These are phyloP conservation scores for Colletotrichum sp. DNA, from an alignment of 2,329 filamentous ascomycete genomes.

Conservation along the genomic window DNA sequence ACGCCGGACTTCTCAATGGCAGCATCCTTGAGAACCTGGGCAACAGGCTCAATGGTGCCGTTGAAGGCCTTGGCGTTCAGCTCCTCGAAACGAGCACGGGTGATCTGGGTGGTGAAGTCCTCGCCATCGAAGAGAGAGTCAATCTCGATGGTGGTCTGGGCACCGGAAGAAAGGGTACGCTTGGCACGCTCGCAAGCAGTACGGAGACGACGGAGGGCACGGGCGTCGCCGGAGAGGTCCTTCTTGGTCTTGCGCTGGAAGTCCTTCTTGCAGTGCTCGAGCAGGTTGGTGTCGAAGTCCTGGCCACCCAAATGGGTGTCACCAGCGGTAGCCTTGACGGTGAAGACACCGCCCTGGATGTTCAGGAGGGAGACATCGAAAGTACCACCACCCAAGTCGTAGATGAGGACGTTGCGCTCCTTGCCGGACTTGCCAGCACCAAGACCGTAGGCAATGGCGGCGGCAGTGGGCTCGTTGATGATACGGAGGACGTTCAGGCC, in stretches of 20 bases:
- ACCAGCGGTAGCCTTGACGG: slow-evolving; percentile 97
- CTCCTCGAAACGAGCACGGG: slow-evolving; percentile 98
- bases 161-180: slow-evolving; percentile 96
- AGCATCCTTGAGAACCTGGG: slow-evolving; percentile 95
- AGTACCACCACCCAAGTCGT: slow-evolving; percentile 99
- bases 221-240: slow-evolving; percentile 80
- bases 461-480: slow-evolving; percentile 99
- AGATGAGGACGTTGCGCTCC: slow-evolving; percentile 99
- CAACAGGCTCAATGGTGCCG: slow-evolving; percentile 92
- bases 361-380: slow-evolving; percentile 99
- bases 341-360: slow-evolving; percentile 99
- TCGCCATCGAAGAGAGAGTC: slow-evolving; percentile 98
- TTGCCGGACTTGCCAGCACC: slow-evolving; percentile 93
- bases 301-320: slow-evolving; percentile 96
- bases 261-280: slow-evolving; percentile 97
- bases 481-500: slow-evolving; percentile 99
- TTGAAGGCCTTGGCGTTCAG: slow-evolving; percentile 95
- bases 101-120: slow-evolving; percentile 97
- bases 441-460: slow-evolving; percentile 97
- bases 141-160: slow-evolving; percentile 97
- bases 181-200: slow-evolving; percentile 99
- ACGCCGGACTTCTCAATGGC: slow-evolving; percentile 86
- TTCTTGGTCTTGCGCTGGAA: slow-evolving; percentile 85
- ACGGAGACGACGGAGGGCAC: slow-evolving; percentile 92
- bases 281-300: slow-evolving; percentile 94